phyloP scores from a whole-genome alignment of 345 rosid genomes.

The Leavenworthia alabamica region DNA sequence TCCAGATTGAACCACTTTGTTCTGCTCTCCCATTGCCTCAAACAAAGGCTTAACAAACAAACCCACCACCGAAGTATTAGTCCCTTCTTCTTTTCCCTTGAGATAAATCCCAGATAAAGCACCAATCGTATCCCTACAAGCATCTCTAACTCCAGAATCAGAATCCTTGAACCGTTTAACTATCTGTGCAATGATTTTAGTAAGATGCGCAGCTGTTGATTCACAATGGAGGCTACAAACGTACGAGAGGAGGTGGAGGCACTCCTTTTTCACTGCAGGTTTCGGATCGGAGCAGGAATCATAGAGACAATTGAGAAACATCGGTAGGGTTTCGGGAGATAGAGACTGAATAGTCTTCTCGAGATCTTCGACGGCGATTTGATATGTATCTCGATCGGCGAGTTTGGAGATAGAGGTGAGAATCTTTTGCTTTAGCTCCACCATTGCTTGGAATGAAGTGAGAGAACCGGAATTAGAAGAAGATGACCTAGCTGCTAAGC shows the following conservation, averaged over 20 bases:
- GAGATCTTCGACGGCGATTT: conserved; percentile 91
- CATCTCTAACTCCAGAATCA: conserved; percentile 91
- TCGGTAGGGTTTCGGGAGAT: conserved; percentile 68
- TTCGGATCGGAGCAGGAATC: conserved; percentile 80
- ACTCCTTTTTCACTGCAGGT: conserved; percentile 85
- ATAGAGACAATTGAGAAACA: conserved; percentile 83
- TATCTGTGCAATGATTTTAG: conserved; percentile 61
- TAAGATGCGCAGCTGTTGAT: conserved; percentile 58
- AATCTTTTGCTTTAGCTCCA: conserved; percentile 83
- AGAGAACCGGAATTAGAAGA: conserved; percentile 49
- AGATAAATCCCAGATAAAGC: conserved; percentile 59
- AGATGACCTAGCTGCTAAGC: conserved; percentile 32
- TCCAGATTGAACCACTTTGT: conserved; percentile 80
- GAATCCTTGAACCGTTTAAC: conserved; percentile 74
- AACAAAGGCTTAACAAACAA: conserved; percentile 81
- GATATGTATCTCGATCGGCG: conserved; percentile 90
- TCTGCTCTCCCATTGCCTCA: conserved; percentile 98
- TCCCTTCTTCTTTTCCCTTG: conserved; percentile 43
- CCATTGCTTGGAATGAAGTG: conserved; percentile 86
- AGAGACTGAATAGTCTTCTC: conserved; percentile 60
- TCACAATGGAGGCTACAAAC: conserved; percentile 58
- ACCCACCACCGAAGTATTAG: conserved; percentile 40
- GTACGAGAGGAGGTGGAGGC: conserved; percentile 59
- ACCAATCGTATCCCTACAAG: conserved; percentile 85
- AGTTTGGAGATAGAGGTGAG: conserved; percentile 84